Percentiles rank a stretch among this genome's conserved stretches.
These are phyloP conservation scores for Ilex paraguariensis DNA, from an alignment of 305 asterid genomes.

Conservation along the genomic window DNA sequence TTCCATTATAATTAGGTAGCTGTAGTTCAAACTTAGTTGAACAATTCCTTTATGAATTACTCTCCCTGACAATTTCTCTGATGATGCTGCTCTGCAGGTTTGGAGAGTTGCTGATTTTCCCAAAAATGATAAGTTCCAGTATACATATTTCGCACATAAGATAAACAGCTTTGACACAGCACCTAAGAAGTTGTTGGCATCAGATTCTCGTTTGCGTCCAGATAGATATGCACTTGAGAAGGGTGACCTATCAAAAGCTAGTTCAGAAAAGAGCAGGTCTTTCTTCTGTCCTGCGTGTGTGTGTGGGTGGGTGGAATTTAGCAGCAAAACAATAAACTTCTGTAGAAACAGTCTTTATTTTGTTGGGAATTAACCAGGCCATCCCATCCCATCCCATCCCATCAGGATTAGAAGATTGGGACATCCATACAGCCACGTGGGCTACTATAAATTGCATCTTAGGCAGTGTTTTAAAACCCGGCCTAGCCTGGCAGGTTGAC, in stretches of 20 bases:
- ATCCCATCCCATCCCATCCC: not conserved
- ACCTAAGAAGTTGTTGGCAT: conserved; percentile 79
- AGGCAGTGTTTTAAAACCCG: not conserved
- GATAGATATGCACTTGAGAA: conserved; percentile 96
- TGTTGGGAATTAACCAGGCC: not conserved
- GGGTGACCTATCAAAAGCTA: conserved; percentile 88
- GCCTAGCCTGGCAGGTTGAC: too few species aligned
- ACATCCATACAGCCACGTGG: not conserved
- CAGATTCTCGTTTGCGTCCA: conserved; percentile 98
- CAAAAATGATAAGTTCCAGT: conserved; percentile 77
- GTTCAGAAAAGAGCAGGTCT: conserved; percentile 88
- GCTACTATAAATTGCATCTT: not conserved
- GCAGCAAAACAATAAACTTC: too few species aligned
- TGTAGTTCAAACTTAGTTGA: too few species aligned
- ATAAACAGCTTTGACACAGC: conserved; percentile 90
- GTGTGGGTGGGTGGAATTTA: too few species aligned
- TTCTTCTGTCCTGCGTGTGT: not conserved
- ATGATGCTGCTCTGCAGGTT: conserved; percentile 33
- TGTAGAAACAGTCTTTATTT: not conserved
- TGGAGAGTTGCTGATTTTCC: conserved; percentile 76
- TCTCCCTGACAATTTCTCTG: too few species aligned
- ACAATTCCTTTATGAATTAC: too few species aligned
- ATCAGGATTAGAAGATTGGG: not conserved
- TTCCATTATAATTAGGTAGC: too few species aligned
- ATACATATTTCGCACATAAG: conserved; percentile 89